These are phyloP conservation scores for Fusarium dlaminii DNA, from an alignment of 2,329 filamentous ascomycete genomes.

Conservation along the genomic window DNA sequence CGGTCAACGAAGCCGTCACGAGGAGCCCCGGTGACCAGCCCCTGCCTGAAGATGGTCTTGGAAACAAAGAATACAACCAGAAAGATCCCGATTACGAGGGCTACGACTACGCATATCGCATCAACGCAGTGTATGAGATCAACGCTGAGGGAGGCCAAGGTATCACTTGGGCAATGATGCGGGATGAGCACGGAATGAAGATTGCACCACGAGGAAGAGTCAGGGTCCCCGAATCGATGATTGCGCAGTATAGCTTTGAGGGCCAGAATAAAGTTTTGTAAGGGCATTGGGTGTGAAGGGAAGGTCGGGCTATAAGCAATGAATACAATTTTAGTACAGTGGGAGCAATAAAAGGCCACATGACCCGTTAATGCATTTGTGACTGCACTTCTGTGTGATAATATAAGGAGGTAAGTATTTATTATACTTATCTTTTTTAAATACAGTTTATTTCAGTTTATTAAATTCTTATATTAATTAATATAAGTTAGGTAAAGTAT, in stretches of 20 bases:
- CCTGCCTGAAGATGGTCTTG: constrained; percentile 31
- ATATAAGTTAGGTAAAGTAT: no score
- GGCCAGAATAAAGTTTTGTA: no score
- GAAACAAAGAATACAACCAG: constrained; percentile 42
- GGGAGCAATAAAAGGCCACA: no score
- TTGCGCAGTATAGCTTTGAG: neutral
- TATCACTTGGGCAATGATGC: constrained; percentile 31
- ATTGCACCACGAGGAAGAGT: constrained; percentile 6
- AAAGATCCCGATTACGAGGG: constrained; percentile 37
- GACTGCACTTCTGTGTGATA: no score
- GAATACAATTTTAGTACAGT: no score
- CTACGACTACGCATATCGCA: constrained; percentile 43
- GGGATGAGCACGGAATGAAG: constrained; percentile 11
- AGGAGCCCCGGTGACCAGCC: constrained; percentile 23
- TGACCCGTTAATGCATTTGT: no score
- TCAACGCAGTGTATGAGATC: constrained; percentile 38
- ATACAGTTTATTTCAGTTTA: no score
- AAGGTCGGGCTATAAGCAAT: no score
- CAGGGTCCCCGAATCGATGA: neutral
- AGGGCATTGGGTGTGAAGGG: no score
- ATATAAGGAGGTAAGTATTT: no score
- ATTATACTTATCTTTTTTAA: no score
- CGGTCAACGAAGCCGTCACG: constrained; percentile 24
- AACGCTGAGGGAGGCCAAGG: neutral
- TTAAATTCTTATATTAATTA: no score